Base-by-base conservation (phyloP, 2,329 filamentous ascomycete species). In the Rhynchosporium secalis region DNA sequence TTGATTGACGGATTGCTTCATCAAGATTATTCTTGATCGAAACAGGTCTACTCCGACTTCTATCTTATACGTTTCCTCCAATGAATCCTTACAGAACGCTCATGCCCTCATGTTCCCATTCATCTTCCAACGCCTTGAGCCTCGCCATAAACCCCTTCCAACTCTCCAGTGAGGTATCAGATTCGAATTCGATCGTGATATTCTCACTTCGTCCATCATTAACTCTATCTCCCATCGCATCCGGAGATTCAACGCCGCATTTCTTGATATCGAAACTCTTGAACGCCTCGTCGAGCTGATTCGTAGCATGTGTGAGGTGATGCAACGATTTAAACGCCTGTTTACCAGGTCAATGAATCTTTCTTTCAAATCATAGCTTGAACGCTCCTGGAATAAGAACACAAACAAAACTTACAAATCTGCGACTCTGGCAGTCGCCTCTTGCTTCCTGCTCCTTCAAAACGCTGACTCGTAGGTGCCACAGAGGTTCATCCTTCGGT, bases 201-300 rank as follows among this genome's bases (percentile, higher is more conserved):
- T 70, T 70, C 43, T 70, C 69, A 40, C 60, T 63, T 31, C 66
- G 61, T 3, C 69, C 68, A 54, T 71, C 69, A 40, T 71, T 70
- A 15, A 71, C 65, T 58, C 66, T 65, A 1, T 64, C 68, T 26
- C 68, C 68, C 66, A 69, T 70, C 1, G 65, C 69, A 67, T 70
- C 65, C 9, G 66, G 66, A 3, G 62, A 57, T 43, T 69, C 65
- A 8, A 65, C 63, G 12, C 69, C 70, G 41, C 68, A 70, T 40
- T 69, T 71, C 52, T 60, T 64, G 3, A 71, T 60, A 2, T 66
- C 64, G 36, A 69, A 68, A 4, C 58, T 55, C 10, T 64, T 58
- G 52, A 71, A 70, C 29, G 68, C 65, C 12, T 58, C 58, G 36
- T 71, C 69, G 2, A 71, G 59, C 62, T 71, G 69, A 29, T 65